Conservation (phyloP, 257 asterid genomes). For the Sherardia arvensis region DNA sequence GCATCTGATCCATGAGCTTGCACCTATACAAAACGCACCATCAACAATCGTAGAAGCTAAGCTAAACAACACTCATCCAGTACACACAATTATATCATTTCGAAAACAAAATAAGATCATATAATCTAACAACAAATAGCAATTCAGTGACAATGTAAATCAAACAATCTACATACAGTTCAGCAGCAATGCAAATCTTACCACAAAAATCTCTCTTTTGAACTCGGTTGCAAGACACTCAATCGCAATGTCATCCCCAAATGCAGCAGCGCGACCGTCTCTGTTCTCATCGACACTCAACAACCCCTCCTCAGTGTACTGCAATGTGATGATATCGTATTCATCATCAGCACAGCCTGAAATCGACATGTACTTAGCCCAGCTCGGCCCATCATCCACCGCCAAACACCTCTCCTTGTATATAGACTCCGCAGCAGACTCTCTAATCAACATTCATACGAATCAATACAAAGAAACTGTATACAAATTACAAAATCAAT, state of each 20-base stretch:
- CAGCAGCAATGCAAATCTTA: conserved; percentile 11
- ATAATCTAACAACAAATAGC: too few relatives aligned
- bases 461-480: conserved; percentile 22
- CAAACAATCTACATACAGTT: neutral
- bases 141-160: too few relatives aligned
- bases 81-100: too few relatives aligned
- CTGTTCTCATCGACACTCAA: conserved; percentile 76
- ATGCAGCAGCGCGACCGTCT: conserved; percentile 86
- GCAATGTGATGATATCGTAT: conserved; percentile 81
- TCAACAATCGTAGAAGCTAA: conserved; percentile 2
- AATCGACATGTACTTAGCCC: conserved; percentile 93
- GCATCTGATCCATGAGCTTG: conserved; percentile 99
- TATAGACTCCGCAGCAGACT: conserved; percentile 82
- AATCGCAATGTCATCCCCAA: conserved; percentile 94
- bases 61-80: too few relatives aligned
- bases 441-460: conserved; percentile 41
- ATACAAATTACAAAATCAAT: neutral
- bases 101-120: too few relatives aligned
- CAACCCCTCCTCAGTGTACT: conserved; percentile 87
- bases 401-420: conserved; percentile 84
- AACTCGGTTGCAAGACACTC: conserved; percentile 94
- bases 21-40: conserved; percentile 32
- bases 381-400: conserved; percentile 76
- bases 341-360: conserved; percentile 85
- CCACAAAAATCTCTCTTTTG: conserved; percentile 92